Percentiles rank a stretch among this genome's conserved stretches.
Evolutionary conservation across 139 green algal species (phyloP).

Genomic region (Picochlorum sp.): DNA sequence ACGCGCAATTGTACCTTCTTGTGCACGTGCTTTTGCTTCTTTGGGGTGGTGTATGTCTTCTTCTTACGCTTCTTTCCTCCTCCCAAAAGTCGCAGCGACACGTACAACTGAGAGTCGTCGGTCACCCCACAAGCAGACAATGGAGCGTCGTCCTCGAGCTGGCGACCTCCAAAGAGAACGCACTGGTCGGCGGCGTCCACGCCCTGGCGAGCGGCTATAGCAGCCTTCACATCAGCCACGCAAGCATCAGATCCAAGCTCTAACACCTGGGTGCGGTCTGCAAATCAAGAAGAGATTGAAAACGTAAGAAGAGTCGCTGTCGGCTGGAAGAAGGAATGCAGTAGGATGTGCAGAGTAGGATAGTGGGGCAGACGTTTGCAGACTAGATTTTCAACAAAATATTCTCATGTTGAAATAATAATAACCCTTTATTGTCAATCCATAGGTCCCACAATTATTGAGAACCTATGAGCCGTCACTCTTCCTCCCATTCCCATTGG

Average conservation of each 20-base stretch:
- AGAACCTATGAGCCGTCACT: no score
- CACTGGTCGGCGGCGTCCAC: slow-evolving; percentile 57
- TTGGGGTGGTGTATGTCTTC: slow-evolving; percentile 99
- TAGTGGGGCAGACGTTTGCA: no score
- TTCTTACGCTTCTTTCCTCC: slow-evolving; percentile 99
- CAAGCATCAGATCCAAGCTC: slow-evolving; percentile 48
- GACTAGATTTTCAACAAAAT: no score
- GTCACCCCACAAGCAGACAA: slow-evolving; percentile 62
- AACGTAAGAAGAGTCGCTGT: no score
- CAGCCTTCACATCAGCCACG: slow-evolving; percentile 69
- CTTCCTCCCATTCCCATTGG: no score
- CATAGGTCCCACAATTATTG: no score
- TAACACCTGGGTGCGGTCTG: slow-evolving; percentile 71
- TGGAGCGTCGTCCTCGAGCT: slow-evolving; percentile 50
- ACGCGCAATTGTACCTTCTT: slow-evolving; percentile 85
- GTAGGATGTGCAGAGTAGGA: no score
- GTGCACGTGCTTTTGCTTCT: slow-evolving; percentile 99
- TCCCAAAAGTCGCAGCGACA: slow-evolving; percentile 79
- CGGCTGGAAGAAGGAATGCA: no score
- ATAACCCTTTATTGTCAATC: no score
- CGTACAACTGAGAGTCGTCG: slow-evolving; percentile 71
- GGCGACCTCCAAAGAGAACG: slow-evolving; percentile 67
- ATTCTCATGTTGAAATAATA: no score
- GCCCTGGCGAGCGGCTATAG: slow-evolving; percentile 59
- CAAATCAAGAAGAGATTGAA: no score